Evolutionary conservation across 1,284 basidiomycete species (phyloP), one percentile per base, ranked within the genome.

Genomic region (Lentinula novae-zelandiae): DNA sequence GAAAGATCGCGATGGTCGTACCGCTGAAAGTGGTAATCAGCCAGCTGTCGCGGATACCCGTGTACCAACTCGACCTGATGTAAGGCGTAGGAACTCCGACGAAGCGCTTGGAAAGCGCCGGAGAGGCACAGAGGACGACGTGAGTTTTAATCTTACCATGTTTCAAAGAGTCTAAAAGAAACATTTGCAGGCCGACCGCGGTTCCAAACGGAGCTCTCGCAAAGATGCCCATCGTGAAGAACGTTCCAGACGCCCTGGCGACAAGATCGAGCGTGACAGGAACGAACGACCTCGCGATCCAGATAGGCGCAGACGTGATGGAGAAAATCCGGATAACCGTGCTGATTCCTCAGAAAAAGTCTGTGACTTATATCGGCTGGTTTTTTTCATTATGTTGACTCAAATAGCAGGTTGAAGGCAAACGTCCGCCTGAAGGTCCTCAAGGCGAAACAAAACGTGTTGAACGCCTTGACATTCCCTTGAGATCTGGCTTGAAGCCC

Each of bases 191-290:
- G 74, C 82, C 62, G 90, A 92, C 59, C 82, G 90, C 63, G 78
- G 79, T 49, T 82, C 85, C 12, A 92, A 92, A 70, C 85, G 89
- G 36, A 82, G 82, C 59, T 87, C 89, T 62, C 85, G 90, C 53
- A 89, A 89, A 69, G 89, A 91, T 6, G 75, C 82, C 33, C 86
- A 90, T 67, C 82, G 89, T 60, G 89, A 91, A 62, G 89, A 91
- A 38, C 79, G 89, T 64, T 82, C 87, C 36, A 81, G 89, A 49
- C 75, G 75, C n/a, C 76, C 79, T n/a, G 57, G 46, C 31, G 89
- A 90, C 50, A 89, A 89, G 70, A 88, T 89, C 38, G 72, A 78
- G 15, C 82, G 86, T 61, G 44, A 46, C 44, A 46, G 22, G 5
- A 52, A 17, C 20, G 88, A 90, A 22, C 78, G 87, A 61, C 74